phyloP scores from a whole-genome alignment of 139 green algal genomes.

The Spirogloea muscicola region DNA sequence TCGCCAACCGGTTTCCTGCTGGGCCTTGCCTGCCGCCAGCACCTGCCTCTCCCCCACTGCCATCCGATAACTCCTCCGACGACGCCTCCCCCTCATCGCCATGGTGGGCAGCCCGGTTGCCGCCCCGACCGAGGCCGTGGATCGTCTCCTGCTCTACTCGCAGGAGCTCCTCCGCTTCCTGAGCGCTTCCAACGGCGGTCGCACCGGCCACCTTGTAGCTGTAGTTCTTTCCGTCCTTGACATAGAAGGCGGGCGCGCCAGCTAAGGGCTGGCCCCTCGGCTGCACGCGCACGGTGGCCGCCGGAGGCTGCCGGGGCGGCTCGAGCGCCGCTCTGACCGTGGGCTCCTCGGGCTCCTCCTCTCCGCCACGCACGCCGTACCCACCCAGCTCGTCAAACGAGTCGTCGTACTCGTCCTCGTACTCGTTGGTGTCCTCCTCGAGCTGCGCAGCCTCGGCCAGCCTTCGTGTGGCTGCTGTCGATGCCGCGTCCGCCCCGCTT shows the following conservation, averaged over 20 bases:
- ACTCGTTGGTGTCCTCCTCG: no score
- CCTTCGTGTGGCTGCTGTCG: no score
- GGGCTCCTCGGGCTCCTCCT: background rate
- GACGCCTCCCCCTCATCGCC: background rate
- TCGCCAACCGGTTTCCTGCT: no score
- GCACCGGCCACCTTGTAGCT: slow-evolving; percentile 43
- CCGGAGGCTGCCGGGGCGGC: background rate
- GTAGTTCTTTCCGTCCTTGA: slow-evolving; percentile 51
- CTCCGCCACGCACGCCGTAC: slow-evolving; percentile 12
- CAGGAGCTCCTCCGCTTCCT: slow-evolving; percentile 32
- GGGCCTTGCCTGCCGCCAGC: background rate
- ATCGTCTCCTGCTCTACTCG: slow-evolving; percentile 26
- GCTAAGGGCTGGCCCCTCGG: no score
- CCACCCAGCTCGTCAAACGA: slow-evolving; percentile 42
- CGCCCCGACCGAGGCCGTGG: slow-evolving; percentile 29
- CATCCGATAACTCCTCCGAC: background rate
- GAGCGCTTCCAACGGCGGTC: slow-evolving; percentile 24
- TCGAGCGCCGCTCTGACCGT: background rate
- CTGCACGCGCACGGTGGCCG: no score
- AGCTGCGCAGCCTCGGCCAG: no score
- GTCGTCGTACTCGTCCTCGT: slow-evolving; percentile 51
- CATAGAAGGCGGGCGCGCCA: slow-evolving; percentile 30
- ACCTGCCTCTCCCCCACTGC: no score
- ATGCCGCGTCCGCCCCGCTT: no score
- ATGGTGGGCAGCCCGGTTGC: slow-evolving; percentile 42